Base-by-base conservation (phyloP, 2,329 filamentous ascomycete genomes). In the Annulohypoxylon truncatum region DNA sequence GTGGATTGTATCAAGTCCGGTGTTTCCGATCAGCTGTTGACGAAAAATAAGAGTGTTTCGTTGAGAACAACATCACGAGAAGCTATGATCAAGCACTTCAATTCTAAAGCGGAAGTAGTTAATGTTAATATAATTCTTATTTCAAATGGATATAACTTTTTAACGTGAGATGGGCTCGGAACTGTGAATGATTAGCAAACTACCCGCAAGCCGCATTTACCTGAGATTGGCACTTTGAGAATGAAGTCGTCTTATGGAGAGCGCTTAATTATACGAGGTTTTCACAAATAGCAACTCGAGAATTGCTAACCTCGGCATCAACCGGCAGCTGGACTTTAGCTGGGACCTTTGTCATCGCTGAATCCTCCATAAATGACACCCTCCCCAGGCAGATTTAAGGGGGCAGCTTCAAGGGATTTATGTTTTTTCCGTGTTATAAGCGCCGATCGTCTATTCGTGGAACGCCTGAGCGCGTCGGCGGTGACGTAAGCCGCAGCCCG, bases 341-440 rank as follows among this genome's bases (percentile, higher is more conserved):
- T 22, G 22, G 13, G n/a, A 44, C 40, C 20, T 24, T 44, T 12
- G 20, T 18, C 24, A 46, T 22, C 42, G 22, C 13, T n/a, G 18
- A 26, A 46, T 46, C 42, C 22, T 26, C 42, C 22, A 46, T 26
- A 46, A 46, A 46, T 46, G 42, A 26, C 42, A 46, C 42, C 42
- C 42, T 13, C 10, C 42, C 20, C 6, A n/a, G 20, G 42, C 12
- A 46, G 42, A 46, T 46, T 46, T 26, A 46, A 46, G 42, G 42
- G 42, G 22, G 20, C n/a, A 2, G 38, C 42, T 46, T 26, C 18
- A 48, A 29, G 24, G 44, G 24, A 28, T 48, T 28, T 29, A 48
- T 18, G 44, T 48, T 29, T 48, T 48, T 48, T 48, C 44, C 44
- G 44, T 48, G 1, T 48, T 48, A 48, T 48, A 48, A 48, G 44